Evolutionary conservation across 768 basidiomycete species (phyloP).

Genomic region (Collybia sordida): DNA sequence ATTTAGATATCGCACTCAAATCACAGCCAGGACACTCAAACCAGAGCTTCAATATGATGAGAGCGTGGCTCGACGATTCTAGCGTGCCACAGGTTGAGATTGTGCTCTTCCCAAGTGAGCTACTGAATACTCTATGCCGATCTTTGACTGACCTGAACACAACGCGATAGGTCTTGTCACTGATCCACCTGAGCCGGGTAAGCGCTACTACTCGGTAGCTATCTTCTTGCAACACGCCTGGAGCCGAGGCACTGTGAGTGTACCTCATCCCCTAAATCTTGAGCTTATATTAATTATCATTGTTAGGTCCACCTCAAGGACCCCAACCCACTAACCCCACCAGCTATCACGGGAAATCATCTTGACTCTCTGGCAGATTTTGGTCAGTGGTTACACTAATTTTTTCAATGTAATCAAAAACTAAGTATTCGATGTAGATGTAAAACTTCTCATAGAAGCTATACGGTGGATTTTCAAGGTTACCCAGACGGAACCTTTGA

Average conservation of each 20-base stretch:
- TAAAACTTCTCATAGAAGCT: constrained; percentile 7
- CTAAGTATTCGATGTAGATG: neutral
- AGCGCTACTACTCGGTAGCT: constrained; percentile 4
- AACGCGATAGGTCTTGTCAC: neutral
- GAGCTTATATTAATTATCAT: neutral
- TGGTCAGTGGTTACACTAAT: neutral
- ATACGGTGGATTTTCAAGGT: constrained; percentile 5
- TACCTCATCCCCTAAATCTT: neutral
- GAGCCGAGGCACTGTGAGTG: constrained; percentile 6
- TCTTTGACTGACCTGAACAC: neutral
- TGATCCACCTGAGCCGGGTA: constrained; percentile 2
- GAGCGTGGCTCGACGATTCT: constrained; percentile 4
- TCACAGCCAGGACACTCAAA: neutral
- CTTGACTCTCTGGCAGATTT: constrained; percentile 5
- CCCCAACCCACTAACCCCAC: constrained; percentile 2
- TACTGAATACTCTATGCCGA: neutral
- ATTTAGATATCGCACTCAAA: constrained; percentile 3
- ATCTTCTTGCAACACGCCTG: constrained; percentile 6
- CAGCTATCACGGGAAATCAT: constrained; percentile 3
- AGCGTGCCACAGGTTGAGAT: constrained; percentile 5
- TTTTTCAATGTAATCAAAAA: neutral
- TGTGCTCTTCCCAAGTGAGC: constrained; percentile 2
- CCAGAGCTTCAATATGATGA: neutral
- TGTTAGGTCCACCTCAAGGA: constrained; percentile 1
- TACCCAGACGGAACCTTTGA: constrained; percentile 8